Percentiles rank a stretch among this genome's conserved stretches.
These are phyloP conservation scores for Capronia americana DNA, from an alignment of 2,329 filamentous ascomycete species.

Conservation along the genomic window DNA sequence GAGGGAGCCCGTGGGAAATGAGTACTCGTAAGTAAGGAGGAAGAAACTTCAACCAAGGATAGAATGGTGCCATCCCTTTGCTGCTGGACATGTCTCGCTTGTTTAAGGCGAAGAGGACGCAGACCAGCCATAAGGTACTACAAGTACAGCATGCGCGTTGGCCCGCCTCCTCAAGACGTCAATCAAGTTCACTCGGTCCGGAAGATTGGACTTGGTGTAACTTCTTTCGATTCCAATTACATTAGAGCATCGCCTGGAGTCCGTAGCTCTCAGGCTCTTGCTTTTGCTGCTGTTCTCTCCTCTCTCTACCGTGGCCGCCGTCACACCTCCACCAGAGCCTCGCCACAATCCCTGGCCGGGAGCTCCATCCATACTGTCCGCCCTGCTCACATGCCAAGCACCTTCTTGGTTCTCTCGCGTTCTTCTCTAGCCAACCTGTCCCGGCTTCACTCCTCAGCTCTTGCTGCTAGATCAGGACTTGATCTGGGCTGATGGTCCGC, in stretches of 20 bases:
- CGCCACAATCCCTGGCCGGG: no score
- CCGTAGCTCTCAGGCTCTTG: conserved; percentile 14
- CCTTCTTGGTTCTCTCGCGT: neutral
- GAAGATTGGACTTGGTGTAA: neutral
- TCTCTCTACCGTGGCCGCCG: neutral
- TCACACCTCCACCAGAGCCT: neutral
- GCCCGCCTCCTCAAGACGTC: no score
- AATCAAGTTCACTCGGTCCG: no score
- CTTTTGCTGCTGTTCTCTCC: neutral
- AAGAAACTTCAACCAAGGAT: no score
- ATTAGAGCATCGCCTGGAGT: conserved; percentile 19
- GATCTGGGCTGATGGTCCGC: neutral
- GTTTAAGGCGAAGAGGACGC: no score
- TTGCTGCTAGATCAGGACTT: neutral
- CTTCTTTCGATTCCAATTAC: conserved; percentile 14
- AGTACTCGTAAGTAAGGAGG: no score
- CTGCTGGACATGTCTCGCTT: no score
- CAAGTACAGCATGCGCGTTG: no score
- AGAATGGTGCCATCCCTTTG: no score
- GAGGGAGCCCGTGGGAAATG: no score
- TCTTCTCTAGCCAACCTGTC: no score
- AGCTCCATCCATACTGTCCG: neutral
- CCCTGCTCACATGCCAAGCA: neutral
- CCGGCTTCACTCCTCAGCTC: neutral
- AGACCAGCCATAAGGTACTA: no score